Evolutionary conservation across 1,284 basidiomycete genomes (phyloP).

Genomic region (Rhodotorula sp.): DNA sequence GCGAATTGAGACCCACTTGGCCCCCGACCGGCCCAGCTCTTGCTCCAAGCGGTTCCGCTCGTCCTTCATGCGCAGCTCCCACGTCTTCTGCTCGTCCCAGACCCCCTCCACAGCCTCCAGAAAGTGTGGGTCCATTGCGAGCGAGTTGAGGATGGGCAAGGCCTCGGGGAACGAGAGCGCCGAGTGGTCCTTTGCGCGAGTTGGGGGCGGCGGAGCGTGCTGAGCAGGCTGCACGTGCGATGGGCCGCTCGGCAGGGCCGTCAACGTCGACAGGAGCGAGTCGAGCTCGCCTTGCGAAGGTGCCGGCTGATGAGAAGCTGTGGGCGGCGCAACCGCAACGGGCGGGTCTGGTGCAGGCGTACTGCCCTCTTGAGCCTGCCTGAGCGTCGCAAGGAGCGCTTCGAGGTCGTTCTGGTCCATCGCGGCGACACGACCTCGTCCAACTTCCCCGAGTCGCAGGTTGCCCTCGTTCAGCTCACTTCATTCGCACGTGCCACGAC

Average conservation of each 20-base stretch:
- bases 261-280: constrained; percentile 25
- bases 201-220: not conserved
- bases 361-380: constrained; percentile 16
- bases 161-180: constrained; percentile 29
- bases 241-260: constrained; percentile 6
- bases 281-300: constrained; percentile 23
- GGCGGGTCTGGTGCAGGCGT: not conserved
- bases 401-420: constrained; percentile 33
- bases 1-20: constrained; percentile 3
- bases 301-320: not conserved
- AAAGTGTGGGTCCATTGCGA: constrained; percentile 12
- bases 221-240: not conserved
- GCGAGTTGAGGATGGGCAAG: constrained; percentile 25
- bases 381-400: constrained; percentile 8
- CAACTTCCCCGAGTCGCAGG: too few relatives aligned
- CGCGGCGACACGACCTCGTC: not conserved
- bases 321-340: not conserved
- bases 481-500: too few relatives aligned
- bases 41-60: constrained; percentile 26
- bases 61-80: constrained; percentile 26
- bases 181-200: constrained; percentile 18
- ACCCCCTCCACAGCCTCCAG: constrained; percentile 22
- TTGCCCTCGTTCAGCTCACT: too few relatives aligned
- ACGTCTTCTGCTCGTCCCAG: constrained; percentile 31
- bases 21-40: constrained; percentile 1